Evolutionary conservation across 768 basidiomycete genomes (phyloP), one percentile per base, ranked within the genome.

Genomic region (Lentinus tigrinus): DNA sequence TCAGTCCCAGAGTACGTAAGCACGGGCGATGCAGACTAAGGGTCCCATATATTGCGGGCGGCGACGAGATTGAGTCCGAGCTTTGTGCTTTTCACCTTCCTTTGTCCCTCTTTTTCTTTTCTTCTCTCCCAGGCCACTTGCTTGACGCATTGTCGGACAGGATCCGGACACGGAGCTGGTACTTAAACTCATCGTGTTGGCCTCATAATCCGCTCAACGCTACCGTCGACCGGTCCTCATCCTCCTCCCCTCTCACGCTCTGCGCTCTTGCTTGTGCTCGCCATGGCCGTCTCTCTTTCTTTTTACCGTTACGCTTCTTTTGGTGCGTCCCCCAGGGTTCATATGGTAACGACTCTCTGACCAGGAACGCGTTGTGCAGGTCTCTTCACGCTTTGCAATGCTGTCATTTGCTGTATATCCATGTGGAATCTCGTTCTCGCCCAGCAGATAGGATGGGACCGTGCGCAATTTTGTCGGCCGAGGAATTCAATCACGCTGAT

Each of bases 341-440:
- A 58, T 34, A 56, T 56, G 47, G 38, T 26, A 36, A 27, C 34
- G 34, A 38, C 24, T 39, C 24, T 37, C 48, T 46, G 27, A 42
- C 39, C 34, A 37, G 24, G 47, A 3, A 17, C 42, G 52, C 5
- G 4, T 2, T 10, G 19, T 11, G 7, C 60, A 91, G 88, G 74
- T 66, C 60, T 83, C 46, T 85, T 87, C 70, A 77, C 85, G 62
- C 68, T 83, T 61, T 89, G 81, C 70, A 87, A 81, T 74, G 85
- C 87, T 47, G 75, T 88, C 63, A 77, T 83, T 55, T 81, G 83
- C 59, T 85, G 82, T 63, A 77, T 84, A 28, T 83, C 87, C 54
- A 84, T 85, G 19, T 89, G 88, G 88, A 88, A 89, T 70, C 67
- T 81, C 43, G 81, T 81, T 62, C 72, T 88, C 61, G 71, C 78